Conservation (phyloP, 805 yeast genomes). For the Pichia californica region DNA sequence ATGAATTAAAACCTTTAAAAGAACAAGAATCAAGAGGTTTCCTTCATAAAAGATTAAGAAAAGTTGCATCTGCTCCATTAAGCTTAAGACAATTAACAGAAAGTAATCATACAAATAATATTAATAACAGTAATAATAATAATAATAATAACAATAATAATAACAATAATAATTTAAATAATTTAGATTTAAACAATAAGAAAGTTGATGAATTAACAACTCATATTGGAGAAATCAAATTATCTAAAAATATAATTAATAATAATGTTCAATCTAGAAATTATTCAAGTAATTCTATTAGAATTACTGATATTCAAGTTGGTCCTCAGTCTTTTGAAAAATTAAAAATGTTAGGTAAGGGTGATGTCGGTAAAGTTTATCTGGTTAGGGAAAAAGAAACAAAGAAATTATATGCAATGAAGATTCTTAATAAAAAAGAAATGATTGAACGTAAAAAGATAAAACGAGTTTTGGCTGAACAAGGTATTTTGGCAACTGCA, state of each 20-base stretch:
- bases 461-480: slow-evolving; percentile 92
- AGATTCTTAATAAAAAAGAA: slow-evolving; percentile 80
- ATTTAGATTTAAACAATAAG: no score
- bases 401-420: slow-evolving; percentile 82
- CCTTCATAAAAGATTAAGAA: slow-evolving; percentile 43
- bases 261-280: slow-evolving; percentile 47
- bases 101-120: not conserved
- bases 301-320: slow-evolving; percentile 71
- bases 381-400: slow-evolving; percentile 78
- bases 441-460: slow-evolving; percentile 94
- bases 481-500: slow-evolving; percentile 89
- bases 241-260: slow-evolving; percentile 32
- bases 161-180: no score
- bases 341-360: slow-evolving; percentile 85
- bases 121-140: no score
- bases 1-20: slow-evolving; percentile 13
- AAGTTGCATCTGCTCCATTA: slow-evolving; percentile 84
- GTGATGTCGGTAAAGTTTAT: slow-evolving; percentile 96
- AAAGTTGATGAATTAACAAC: slow-evolving; percentile 19
- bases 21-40: slow-evolving; percentile 10
- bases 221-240: slow-evolving; percentile 34
- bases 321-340: slow-evolving; percentile 84
- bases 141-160: no score
- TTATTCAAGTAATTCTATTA: slow-evolving; percentile 70
- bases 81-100: slow-evolving; percentile 37